phyloP scores from a whole-genome alignment of 2,329 filamentous ascomycete species.

The Phoma herbarum region DNA sequence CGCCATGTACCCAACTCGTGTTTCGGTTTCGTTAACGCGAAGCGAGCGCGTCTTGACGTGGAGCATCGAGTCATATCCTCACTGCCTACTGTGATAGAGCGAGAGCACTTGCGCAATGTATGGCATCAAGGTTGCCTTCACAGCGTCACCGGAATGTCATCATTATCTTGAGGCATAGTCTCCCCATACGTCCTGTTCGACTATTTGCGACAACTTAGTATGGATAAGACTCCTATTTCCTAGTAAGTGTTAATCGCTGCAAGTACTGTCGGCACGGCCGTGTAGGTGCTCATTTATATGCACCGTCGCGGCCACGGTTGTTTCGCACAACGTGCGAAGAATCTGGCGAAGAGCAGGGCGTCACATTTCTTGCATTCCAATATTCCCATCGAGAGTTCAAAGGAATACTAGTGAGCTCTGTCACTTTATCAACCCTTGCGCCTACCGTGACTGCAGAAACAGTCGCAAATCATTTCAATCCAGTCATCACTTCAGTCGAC shows the following conservation, averaged over 20 bases:
- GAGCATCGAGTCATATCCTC: neutral
- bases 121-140: neutral
- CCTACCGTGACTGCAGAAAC: neutral
- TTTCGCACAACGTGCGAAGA: neutral
- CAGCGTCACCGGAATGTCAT: neutral
- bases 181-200: neutral
- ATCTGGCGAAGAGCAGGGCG: neutral
- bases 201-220: neutral
- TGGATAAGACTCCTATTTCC: neutral
- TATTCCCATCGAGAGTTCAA: neutral
- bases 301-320: neutral
- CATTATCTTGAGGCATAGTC: neutral
- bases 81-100: neutral
- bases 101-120: neutral
- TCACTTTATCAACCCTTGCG: neutral
- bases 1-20: neutral
- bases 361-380: neutral
- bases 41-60: neutral
- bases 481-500: neutral
- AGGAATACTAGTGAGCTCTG: neutral
- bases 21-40: neutral
- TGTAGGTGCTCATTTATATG: neutral
- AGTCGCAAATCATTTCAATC: neutral
- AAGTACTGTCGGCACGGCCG: neutral
- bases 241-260: neutral